Evolutionary conservation across 2,329 filamentous ascomycete species (phyloP).

Genomic region (Zasmidium angulare): DNA sequence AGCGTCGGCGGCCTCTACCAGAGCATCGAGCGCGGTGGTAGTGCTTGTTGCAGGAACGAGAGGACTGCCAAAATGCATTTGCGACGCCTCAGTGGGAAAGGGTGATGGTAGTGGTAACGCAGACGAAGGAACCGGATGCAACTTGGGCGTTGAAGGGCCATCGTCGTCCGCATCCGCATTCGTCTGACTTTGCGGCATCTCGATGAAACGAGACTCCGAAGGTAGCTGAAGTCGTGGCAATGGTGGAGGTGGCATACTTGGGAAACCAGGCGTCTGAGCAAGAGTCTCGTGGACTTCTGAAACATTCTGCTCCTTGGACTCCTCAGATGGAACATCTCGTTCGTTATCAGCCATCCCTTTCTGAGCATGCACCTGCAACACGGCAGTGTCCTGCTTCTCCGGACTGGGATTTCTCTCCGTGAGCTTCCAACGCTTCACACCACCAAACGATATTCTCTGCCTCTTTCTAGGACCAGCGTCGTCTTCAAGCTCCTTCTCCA

Average conservation of each 20-base stretch:
- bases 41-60: not conserved
- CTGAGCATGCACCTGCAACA: not conserved
- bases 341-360: not conserved
- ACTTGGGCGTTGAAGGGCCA: constrained; percentile 31
- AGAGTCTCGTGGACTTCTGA: not conserved
- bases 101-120: constrained; percentile 36
- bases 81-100: constrained; percentile 26
- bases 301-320: not conserved
- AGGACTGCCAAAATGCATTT: constrained; percentile 1
- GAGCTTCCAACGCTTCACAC: constrained; percentile 72
- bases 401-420: constrained; percentile 70
- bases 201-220: constrained; percentile 1
- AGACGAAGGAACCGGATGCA: constrained; percentile 31
- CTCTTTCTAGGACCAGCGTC: constrained; percentile 63
- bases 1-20: not conserved
- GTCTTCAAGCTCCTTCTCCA: constrained; percentile 60
- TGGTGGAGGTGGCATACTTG: constrained; percentile 25
- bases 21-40: not conserved
- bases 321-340: not conserved
- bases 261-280: not conserved
- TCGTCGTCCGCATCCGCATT: constrained; percentile 5
- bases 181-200: not conserved
- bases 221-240: constrained; percentile 28
- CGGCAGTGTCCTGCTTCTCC: constrained; percentile 45
- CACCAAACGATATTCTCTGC: constrained; percentile 67